Conservation (phyloP, 73 alveolate species). For the Tetrahymena thermophila region DNA sequence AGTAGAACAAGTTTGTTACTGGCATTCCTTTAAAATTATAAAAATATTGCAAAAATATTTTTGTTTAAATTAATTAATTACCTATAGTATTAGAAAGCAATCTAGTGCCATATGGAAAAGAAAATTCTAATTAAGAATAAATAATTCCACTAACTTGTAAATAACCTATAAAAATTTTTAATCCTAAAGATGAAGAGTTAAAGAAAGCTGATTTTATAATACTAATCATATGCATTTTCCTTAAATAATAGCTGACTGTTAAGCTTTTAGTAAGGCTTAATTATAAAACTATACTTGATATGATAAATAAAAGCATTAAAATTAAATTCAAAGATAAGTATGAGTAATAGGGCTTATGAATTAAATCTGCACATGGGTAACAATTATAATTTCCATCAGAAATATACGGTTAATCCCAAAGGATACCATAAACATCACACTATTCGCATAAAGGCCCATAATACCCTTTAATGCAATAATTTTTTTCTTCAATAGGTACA, state of each 20-base stretch:
- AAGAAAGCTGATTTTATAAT: neutral
- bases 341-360: neutral
- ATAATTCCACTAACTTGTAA: neutral
- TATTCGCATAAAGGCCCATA: constrained; percentile 26
- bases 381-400: constrained; percentile 12
- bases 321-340: neutral
- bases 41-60: neutral
- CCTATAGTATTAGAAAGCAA: neutral
- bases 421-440: constrained; percentile 12
- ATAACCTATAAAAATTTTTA: neutral
- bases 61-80: neutral
- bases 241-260: neutral
- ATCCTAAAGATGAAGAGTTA: neutral
- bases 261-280: neutral
- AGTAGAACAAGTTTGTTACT: neutral
- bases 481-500: constrained; percentile 4
- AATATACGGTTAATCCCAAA: neutral
- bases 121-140: neutral
- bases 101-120: neutral
- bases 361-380: constrained; percentile 7
- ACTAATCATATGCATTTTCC: neutral
- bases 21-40: constrained; percentile 3
- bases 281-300: neutral
- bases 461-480: constrained; percentile 6
- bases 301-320: neutral